Conservation (phyloP, 2,329 filamentous ascomycete species). For the Teratosphaeria zuluensis region DNA sequence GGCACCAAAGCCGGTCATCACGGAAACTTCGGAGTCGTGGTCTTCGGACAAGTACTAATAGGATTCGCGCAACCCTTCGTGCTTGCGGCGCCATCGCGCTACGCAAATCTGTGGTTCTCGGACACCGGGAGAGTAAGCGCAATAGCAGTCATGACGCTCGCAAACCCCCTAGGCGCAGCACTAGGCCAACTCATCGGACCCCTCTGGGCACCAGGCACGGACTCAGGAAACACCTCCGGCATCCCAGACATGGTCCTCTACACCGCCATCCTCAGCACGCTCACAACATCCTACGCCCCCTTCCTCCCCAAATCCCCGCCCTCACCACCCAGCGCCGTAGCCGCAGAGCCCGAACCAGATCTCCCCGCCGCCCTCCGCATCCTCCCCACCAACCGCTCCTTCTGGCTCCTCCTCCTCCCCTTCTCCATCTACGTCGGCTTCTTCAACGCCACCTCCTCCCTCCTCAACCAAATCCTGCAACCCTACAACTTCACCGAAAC, state of each 20-base stretch:
- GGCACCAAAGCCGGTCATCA: slow-evolving; percentile 18
- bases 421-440: slow-evolving; percentile 79
- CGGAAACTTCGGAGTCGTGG: slow-evolving; percentile 63
- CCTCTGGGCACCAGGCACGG: slow-evolving; percentile 47
- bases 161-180: slow-evolving; percentile 84
- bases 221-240: slow-evolving; percentile 43
- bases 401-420: slow-evolving; percentile 73
- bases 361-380: slow-evolving; percentile 41
- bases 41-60: slow-evolving; percentile 86
- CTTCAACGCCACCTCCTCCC: slow-evolving; percentile 84
- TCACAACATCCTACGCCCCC: slow-evolving; percentile 63
- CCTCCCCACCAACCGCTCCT: slow-evolving; percentile 50
- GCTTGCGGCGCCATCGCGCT: slow-evolving; percentile 76
- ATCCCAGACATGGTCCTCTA: slow-evolving; percentile 70
- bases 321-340: slow-evolving; percentile 63
- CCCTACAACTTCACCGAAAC: slow-evolving; percentile 79
- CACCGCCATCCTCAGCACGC: slow-evolving; percentile 37
- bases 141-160: slow-evolving; percentile 73
- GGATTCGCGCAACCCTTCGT: slow-evolving; percentile 90
- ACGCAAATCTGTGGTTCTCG: slow-evolving; percentile 92
- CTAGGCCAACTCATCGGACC: slow-evolving; percentile 81
- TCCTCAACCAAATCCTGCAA: slow-evolving; percentile 80
- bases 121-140: slow-evolving; percentile 73
- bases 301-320: slow-evolving; percentile 71
- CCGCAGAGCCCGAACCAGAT: slow-evolving; percentile 45